phyloP scores from a whole-genome alignment of 441 rosid genomes.

The Gossypium gossypioides region DNA sequence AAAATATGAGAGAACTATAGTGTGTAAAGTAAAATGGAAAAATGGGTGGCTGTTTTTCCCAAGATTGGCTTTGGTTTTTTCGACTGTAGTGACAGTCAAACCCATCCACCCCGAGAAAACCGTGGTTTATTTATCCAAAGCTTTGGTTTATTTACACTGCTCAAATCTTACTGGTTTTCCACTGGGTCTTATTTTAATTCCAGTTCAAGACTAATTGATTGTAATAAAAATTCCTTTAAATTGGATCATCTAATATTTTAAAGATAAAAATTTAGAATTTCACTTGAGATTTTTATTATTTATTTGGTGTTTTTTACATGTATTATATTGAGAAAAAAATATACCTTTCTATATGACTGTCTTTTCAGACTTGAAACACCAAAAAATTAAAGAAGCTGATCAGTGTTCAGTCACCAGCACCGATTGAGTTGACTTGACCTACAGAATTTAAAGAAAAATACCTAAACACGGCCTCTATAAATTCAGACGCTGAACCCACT shows the following conservation, averaged over 20 bases:
- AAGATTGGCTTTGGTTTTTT: slow-evolving; percentile 21
- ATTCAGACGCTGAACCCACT: neutral
- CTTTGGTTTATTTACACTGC: slow-evolving; percentile 16
- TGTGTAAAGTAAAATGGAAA: too few species aligned
- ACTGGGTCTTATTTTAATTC: too few species aligned
- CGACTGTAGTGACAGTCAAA: slow-evolving; percentile 47
- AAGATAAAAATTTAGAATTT: too few species aligned
- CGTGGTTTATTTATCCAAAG: slow-evolving; percentile 64
- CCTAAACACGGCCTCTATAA: neutral
- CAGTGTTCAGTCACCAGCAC: slow-evolving; percentile 11
- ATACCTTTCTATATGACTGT: neutral
- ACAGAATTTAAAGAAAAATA: neutral
- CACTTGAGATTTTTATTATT: too few species aligned
- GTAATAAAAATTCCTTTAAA: too few species aligned
- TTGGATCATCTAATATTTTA: too few species aligned
- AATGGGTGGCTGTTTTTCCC: slow-evolving; percentile 6
- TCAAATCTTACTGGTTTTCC: too few species aligned
- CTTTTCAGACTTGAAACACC: neutral
- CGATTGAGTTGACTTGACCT: slow-evolving; percentile 10
- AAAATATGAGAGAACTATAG: neutral
- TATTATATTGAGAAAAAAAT: too few species aligned
- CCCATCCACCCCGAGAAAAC: slow-evolving; percentile 74
- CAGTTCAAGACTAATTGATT: too few species aligned
- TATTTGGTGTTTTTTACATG: too few species aligned
- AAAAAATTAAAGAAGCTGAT: neutral